phyloP scores from a whole-genome alignment of 495 filamentous ascomycete genomes.

The Neurospora pannonica region DNA sequence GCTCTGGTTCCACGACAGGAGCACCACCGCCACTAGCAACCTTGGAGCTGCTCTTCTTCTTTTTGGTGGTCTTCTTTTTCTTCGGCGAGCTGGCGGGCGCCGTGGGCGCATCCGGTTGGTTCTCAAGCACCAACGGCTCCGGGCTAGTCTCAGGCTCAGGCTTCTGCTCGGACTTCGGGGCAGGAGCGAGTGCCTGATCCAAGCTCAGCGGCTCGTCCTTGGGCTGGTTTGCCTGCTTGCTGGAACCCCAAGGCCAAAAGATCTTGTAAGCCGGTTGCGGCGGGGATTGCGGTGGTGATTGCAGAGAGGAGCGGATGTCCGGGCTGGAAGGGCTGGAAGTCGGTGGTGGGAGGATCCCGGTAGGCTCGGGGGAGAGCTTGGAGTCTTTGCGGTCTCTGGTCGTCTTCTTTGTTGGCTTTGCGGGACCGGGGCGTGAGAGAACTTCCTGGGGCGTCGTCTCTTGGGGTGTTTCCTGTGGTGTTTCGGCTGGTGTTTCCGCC shows the following conservation, averaged over 20 bases:
- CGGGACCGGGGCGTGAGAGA: neutral
- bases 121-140: neutral
- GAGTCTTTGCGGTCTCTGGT: neutral
- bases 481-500: neutral
- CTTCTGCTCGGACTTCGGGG: neutral
- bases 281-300: neutral
- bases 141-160: neutral
- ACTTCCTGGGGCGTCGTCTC: neutral
- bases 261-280: neutral
- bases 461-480: neutral
- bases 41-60: neutral
- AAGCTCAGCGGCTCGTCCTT: neutral
- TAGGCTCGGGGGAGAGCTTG: neutral
- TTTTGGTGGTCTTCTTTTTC: neutral
- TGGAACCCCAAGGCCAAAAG: neutral
- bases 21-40: neutral
- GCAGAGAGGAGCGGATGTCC: neutral
- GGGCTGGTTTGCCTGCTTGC: neutral
- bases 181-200: neutral
- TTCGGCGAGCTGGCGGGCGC: neutral
- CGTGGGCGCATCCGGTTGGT: neutral
- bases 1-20: neutral
- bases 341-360: neutral
- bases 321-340: neutral
- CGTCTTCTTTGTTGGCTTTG: neutral